Conservation (phyloP, 768 basidiomycete species). For the Tylopilus subfusipes region DNA sequence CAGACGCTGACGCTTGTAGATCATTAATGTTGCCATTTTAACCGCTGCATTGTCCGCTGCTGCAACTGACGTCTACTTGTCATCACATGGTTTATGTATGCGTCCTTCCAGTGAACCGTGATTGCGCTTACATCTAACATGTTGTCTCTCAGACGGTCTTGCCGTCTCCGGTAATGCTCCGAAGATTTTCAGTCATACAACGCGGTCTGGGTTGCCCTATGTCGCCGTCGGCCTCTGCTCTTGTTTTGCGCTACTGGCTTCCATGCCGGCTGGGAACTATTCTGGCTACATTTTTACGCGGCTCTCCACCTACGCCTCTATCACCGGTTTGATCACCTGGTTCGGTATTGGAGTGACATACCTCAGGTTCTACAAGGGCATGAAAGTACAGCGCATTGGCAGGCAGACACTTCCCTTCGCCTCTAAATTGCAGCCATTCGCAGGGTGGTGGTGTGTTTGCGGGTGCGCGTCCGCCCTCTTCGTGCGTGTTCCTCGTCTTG, state of each 20-base stretch:
- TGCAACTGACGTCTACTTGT: not conserved
- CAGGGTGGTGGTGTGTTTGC: constrained; percentile 35
- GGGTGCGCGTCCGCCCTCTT: constrained; percentile 29
- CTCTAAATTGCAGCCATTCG: constrained; percentile 40
- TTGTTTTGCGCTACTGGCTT: constrained; percentile 37
- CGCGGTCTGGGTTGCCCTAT: constrained; percentile 42
- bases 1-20: not conserved
- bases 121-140: not conserved
- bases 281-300: constrained; percentile 42
- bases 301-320: constrained; percentile 35
- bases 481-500: constrained; percentile 26
- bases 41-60: constrained; percentile 2
- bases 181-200: constrained; percentile 43
- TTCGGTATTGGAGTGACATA: constrained; percentile 45
- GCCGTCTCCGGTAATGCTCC: constrained; percentile 53
- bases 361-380: constrained; percentile 44
- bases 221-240: constrained; percentile 33
- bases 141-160: constrained; percentile 45
- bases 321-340: constrained; percentile 43
- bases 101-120: no score
- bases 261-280: constrained; percentile 36
- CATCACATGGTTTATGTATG: constrained; percentile 1
- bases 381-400: constrained; percentile 47
- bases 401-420: constrained; percentile 45
- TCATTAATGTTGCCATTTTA: constrained; percentile 4